These are phyloP conservation scores for Filobasidium floriforme DNA, from an alignment of 768 basidiomycete genomes.

Conservation along the genomic window DNA sequence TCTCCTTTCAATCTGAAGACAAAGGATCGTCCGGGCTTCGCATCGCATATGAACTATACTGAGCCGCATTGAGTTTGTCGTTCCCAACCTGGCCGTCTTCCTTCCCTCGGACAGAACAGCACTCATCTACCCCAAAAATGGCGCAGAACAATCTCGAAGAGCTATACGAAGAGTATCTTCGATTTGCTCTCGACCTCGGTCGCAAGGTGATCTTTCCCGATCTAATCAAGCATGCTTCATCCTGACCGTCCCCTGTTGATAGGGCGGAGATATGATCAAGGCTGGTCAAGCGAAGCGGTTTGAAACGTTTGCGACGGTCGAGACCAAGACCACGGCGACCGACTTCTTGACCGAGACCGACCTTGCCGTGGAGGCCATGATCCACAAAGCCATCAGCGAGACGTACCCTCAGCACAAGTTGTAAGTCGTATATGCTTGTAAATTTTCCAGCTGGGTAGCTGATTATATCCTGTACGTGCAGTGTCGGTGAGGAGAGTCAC, in stretches of 20 bases:
- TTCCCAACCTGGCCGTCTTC: no score
- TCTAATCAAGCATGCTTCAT: not conserved
- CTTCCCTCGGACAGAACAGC: not conserved
- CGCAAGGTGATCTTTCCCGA: constrained; percentile 6
- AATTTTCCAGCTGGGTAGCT: no score
- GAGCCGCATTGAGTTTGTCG: no score
- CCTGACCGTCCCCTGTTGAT: not conserved
- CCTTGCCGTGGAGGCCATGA: constrained; percentile 77
- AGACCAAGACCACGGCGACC: constrained; percentile 57
- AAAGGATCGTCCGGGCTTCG: no score
- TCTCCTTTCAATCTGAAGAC: no score
- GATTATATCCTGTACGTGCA: not conserved
- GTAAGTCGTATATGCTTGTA: not conserved
- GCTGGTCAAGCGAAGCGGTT: constrained; percentile 58
- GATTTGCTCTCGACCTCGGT: constrained; percentile 17
- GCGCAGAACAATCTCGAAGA: not conserved
- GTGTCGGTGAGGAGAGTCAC: constrained; percentile 87
- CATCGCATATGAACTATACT: no score
- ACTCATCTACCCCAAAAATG: not conserved
- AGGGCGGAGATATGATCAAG: constrained; percentile 46
- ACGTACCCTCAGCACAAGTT: constrained; percentile 73
- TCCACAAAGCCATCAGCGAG: constrained; percentile 59
- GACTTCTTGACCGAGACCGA: constrained; percentile 90
- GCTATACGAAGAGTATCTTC: constrained; percentile 14
- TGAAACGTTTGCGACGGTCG: constrained; percentile 45